Evolutionary conservation across 2,329 filamentous ascomycete species (phyloP), one percentile per base, ranked within the genome.

Genomic region (Hymenotorrendiella dingleyae): DNA sequence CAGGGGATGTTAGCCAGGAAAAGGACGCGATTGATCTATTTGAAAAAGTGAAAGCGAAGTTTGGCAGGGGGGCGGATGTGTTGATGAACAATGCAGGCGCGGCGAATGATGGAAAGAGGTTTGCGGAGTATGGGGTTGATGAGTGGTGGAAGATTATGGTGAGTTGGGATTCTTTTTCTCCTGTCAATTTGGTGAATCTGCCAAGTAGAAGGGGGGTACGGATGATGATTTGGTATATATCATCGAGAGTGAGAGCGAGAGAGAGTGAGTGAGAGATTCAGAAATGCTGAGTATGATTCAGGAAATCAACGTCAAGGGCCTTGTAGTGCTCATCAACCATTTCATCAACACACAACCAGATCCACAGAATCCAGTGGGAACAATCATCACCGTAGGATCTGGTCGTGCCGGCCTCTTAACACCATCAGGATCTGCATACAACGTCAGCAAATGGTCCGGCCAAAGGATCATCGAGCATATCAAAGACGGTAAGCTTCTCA

Each of bases 261-360:
- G 6, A 7, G 17, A 12, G 6, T 12, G 3, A 2, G 10, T 11
- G 9, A 26, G 14, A 4, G 14, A 35, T 12, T 12, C 11, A 42
- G 12, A 1, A 9, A n/a, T 29, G 10, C 11, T 29, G 70, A n/a
- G 12, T 22, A 65, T 54, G 68, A 73, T 8, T 12, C 28, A 66
- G 55, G 68, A 73, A 27, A 67, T 74, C 41, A 78, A 78, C 45
- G 54, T 76, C 21, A 70, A 67, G 36, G 73, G 74, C 0, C 57
- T 64, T 0, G 71, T 72, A 32, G 62, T 73, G 10, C 54, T 67
- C 20, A 65, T 67, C 1, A 60, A 63, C 12, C 63, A 66, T 1
- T 76, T 78, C 48, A 58, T 79, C n/a, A 45, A 62, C 16, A 44
- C 58, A 30, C 68, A 67, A 51, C 35, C 43, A 3, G 41, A 48